These are phyloP conservation scores for Trichoderma citrinoviride DNA, from an alignment of 2,329 filamentous ascomycete genomes.

Conservation along the genomic window DNA sequence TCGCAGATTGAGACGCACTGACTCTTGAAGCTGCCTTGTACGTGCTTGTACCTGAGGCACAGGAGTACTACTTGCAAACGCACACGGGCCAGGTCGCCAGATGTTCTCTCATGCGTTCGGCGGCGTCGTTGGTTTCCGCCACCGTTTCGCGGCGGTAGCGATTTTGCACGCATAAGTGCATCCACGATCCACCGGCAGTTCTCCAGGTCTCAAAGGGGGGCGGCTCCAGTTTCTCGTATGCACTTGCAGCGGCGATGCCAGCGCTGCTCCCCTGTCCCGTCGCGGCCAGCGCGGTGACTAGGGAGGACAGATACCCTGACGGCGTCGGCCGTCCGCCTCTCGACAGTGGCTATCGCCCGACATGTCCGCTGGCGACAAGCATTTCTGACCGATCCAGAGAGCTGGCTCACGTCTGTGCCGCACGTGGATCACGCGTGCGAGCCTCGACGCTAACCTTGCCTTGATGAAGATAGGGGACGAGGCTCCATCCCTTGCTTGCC, in stretches of 20 bases:
- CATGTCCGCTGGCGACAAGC: conserved; percentile 16
- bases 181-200: conserved; percentile 20
- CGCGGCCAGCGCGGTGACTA: conserved; percentile 14
- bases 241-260: neutral
- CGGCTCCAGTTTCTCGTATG: neutral
- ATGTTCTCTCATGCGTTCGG: neutral
- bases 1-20: neutral
- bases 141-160: neutral
- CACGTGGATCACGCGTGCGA: conserved; percentile 22
- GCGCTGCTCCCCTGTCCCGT: neutral
- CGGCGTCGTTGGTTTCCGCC: conserved; percentile 7
- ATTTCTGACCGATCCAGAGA: conserved; percentile 20
- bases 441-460: conserved; percentile 16
- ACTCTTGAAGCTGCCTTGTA: neutral
- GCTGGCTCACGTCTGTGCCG: conserved; percentile 19
- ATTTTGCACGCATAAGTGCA: conserved; percentile 17
- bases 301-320: neutral
- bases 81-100: neutral
- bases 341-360: conserved; percentile 11
- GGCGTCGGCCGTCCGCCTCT: conserved; percentile 15
- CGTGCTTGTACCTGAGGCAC: conserved; percentile 5
- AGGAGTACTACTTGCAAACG: neutral
- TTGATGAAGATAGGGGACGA: conserved; percentile 21
- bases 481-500: conserved; percentile 11
- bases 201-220: conserved; percentile 15